Evolutionary conservation across 2,329 filamentous ascomycete species (phyloP), one percentile per base, ranked within the genome.

Genomic region (Cladosporium sp.): DNA sequence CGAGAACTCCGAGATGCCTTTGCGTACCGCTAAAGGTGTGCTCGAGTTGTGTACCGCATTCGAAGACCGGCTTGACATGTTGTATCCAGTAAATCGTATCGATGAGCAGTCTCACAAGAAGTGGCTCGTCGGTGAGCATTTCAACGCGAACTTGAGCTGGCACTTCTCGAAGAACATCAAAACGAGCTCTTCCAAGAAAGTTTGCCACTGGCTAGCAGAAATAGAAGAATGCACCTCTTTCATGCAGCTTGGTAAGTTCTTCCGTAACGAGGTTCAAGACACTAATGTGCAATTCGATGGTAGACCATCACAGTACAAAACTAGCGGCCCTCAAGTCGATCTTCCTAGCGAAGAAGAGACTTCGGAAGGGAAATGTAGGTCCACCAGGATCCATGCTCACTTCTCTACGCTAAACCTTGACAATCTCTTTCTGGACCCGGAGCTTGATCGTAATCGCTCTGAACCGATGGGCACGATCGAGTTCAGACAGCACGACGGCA

Each of bases 401-500:
- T 25, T 38, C 27, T 19, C 20, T 13, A 33, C 49, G 0, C 30
- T 54, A 25, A 61, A 61, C 43, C 46, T 59, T 9, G 59, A 61
- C 16, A 58, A 61, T 33, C 43, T 58, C 1, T 56, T 32, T 13
- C 8, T 22, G 7, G 30, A 49, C 12, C 12, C 13, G 15, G 13
- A n/a, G 9, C 35, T n/a, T 6, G 4, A 22, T 2, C 20, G 19
- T 6, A 2, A 29, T 3, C 9, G 20, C 2, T 13, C 13, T 1
- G 18, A 27, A 15, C 47, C 38, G 19, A 49, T 22, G 2, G 50
- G 53, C n/a, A 67, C 63, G 1, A 60, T 67, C 38, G 62, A 63
- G 51, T 67, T 67, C 55, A 54, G 62, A 11, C 62, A 67, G 30
- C 65, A 67, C 38, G 33, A 42, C 11, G 60, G 59, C 2, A 62